phyloP scores from a whole-genome alignment of 495 filamentous ascomycete genomes.

The Zalerion maritima region DNA sequence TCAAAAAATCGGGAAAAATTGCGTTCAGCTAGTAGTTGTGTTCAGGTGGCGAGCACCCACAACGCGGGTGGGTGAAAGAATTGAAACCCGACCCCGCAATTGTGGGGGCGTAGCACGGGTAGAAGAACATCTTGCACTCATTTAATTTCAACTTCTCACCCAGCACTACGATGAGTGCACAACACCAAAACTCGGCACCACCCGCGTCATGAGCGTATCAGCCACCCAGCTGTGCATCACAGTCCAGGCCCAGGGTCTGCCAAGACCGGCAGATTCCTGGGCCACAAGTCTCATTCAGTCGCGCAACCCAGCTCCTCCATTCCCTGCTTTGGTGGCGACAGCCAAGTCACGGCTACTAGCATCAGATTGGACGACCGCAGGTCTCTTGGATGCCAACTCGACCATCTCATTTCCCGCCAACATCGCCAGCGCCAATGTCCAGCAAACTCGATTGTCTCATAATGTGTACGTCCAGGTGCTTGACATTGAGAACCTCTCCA shows the following conservation, averaged over 20 bases:
- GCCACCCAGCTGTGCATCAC: constrained; percentile 20
- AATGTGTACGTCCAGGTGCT: constrained; percentile 68
- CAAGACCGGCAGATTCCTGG: constrained; percentile 24
- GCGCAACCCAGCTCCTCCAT: constrained; percentile 40
- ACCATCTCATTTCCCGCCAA: constrained; percentile 43
- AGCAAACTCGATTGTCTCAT: constrained; percentile 37
- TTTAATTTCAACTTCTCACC: too few species aligned
- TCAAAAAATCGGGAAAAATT: too few species aligned
- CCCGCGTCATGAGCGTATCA: too few species aligned
- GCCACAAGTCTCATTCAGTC: constrained; percentile 18
- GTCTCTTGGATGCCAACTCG: constrained; percentile 28
- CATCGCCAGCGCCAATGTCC: constrained; percentile 33
- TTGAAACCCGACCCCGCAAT: too few species aligned
- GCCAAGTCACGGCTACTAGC: constrained; percentile 68
- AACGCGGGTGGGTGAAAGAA: too few species aligned
- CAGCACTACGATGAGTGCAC: too few species aligned
- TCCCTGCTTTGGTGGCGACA: constrained; percentile 60
- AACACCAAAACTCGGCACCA: too few species aligned
- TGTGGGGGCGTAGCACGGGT: too few species aligned
- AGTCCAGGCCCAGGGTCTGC: constrained; percentile 19
- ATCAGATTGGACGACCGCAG: constrained; percentile 54
- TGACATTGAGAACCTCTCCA: constrained; percentile 67
- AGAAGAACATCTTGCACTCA: too few species aligned
- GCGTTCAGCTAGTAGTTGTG: too few species aligned
- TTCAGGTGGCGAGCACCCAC: too few species aligned